Evolutionary conservation across 2,329 filamentous ascomycete genomes (phyloP).

Genomic region (Phialophora chinensis): DNA sequence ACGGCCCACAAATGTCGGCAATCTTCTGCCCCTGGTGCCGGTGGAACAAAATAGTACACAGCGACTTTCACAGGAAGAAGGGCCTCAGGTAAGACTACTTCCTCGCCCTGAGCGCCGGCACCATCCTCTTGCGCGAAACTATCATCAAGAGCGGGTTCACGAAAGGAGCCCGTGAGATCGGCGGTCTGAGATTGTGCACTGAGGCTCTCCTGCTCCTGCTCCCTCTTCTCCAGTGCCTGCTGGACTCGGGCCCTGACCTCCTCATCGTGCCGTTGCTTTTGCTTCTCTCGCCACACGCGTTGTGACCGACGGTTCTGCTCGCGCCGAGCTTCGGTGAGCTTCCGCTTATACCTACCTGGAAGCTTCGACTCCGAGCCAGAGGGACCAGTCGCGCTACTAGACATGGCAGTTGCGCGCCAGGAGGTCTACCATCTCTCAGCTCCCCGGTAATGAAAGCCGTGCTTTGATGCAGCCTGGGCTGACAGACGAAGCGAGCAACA

Average conservation of each 20-base stretch:
- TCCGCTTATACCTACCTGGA: slow-evolving; percentile 41
- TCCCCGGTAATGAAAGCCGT: background rate
- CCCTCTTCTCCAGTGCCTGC: slow-evolving; percentile 16
- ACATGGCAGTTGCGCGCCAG: background rate
- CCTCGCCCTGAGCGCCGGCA: background rate
- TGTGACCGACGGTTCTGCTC: slow-evolving; percentile 36
- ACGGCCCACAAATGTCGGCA: slow-evolving; percentile 28
- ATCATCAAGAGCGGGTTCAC: background rate
- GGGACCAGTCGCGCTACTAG: background rate
- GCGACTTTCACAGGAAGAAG: slow-evolving; percentile 24
- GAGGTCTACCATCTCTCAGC: background rate
- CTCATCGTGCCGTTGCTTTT: slow-evolving; percentile 30
- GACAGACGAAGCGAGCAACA: background rate
- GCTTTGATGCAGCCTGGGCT: background rate
- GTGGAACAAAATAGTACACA: slow-evolving; percentile 27
- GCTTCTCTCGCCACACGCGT: slow-evolving; percentile 32
- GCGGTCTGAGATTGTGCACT: background rate
- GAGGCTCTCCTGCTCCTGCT: background rate
- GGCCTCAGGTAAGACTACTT: slow-evolving; percentile 7
- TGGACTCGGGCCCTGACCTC: slow-evolving; percentile 28
- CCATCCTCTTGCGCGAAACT: background rate
- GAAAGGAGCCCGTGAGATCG: background rate
- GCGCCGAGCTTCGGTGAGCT: slow-evolving; percentile 35
- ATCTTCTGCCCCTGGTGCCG: slow-evolving; percentile 21
- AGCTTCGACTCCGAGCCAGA: background rate